Base-by-base conservation (phyloP, 441 rosid species). In the Croton setiger region DNA sequence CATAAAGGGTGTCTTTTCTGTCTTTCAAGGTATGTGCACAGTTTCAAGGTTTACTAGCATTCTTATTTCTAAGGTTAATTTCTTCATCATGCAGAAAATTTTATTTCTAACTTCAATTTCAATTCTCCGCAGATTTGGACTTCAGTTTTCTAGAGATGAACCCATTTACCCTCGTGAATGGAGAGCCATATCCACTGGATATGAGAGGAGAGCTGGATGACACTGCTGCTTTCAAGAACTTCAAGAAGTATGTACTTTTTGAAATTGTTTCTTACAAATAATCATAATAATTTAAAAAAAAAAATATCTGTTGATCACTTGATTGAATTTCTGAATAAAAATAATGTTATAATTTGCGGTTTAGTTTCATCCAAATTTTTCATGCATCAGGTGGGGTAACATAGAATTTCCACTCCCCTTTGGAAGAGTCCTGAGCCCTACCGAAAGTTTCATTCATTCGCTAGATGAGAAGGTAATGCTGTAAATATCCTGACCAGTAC, bases 191-290 rank as follows among this genome's bases (percentile, higher is more conserved):
- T 76, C 98, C 97, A 54, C 74, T 93, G 67, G 98, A 93, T 78
- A 91, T 93, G 96, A 91, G 98, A 74, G 98, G 96, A 77, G 97
- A 93, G 78, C 67, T 93, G 71, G 97, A 93, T 53, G 96, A 93
- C 69, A 93, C 96, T 59, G 97, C 98, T 61, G 88, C 97, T 74
- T 93, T 93, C 77, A 93, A 93, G 81, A 93, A 89, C 76, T 93
- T 93, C 72, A 85, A 87, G 66, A 93, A 83, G 97, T 93, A 89
- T 37, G 66, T 44, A 57, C 3, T 43, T 27, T 23, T 67, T 27
- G 9, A 49, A 18, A 8, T 52, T n/a, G n/a, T 63, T 48, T 18
- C 14, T 48, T 14, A 48, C 2, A 17, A 48, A 15, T 13, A 39
- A 39, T 6, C 43, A 39, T 27, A 27, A 27, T 2, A 45, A 45